Evolutionary conservation across 805 yeast species (phyloP).

Genomic region (Kregervanrija delftensis): DNA sequence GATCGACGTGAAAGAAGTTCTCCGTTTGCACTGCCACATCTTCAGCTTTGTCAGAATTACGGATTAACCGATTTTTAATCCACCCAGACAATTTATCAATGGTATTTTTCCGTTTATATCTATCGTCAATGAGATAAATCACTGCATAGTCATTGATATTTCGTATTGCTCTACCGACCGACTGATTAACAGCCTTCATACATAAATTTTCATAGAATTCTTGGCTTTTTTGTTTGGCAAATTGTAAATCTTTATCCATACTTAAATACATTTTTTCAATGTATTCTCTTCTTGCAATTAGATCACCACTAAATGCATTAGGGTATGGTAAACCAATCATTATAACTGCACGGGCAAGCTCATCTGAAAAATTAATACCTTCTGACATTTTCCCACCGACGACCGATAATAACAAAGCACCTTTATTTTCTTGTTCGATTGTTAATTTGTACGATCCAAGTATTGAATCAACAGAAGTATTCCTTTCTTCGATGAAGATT

Average conservation of each 20-base stretch:
- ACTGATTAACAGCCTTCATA: slow-evolving; percentile 87
- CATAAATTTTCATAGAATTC: slow-evolving; percentile 76
- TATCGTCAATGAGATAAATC: slow-evolving; percentile 61
- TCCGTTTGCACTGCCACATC: not conserved
- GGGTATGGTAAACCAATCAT: slow-evolving; percentile 91
- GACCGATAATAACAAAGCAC: slow-evolving; percentile 73
- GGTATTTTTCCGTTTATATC: slow-evolving; percentile 43
- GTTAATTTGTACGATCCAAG: slow-evolving; percentile 44
- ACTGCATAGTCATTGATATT: slow-evolving; percentile 76
- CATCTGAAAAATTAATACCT: slow-evolving; percentile 86
- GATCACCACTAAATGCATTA: slow-evolving; percentile 73
- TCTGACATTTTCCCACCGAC: slow-evolving; percentile 92
- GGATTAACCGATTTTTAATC: slow-evolving; percentile 44
- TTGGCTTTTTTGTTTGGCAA: slow-evolving; percentile 42
- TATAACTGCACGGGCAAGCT: slow-evolving; percentile 78
- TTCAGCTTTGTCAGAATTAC: not conserved
- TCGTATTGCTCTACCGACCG: slow-evolving; percentile 87
- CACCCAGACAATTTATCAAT: slow-evolving; percentile 63
- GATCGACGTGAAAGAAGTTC: slow-evolving; percentile 4
- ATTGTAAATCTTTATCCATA: slow-evolving; percentile 38
- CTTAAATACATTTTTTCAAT: slow-evolving; percentile 46
- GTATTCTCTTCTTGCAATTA: slow-evolving; percentile 62
- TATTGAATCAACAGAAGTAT: slow-evolving; percentile 36
- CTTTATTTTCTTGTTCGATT: slow-evolving; percentile 31
- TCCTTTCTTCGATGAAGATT: slow-evolving; percentile 51